These are phyloP conservation scores for Debaryomyces maramus DNA, from an alignment of 805 yeast genomes.

Conservation along the genomic window DNA sequence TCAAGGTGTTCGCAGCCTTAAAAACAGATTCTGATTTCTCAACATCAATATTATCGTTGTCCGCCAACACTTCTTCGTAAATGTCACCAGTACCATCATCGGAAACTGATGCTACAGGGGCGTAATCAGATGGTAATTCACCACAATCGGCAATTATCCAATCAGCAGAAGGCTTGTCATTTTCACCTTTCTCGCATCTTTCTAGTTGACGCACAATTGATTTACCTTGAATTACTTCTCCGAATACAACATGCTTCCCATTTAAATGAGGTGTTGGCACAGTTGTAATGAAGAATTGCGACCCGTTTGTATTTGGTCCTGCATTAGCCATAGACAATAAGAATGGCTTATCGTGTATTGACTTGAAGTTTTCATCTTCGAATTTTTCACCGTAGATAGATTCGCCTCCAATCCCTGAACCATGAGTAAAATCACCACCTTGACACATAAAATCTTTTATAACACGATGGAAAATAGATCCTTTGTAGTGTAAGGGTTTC, in stretches of 20 bases:
- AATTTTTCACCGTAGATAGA: conserved; percentile 54
- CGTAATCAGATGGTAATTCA: conserved; percentile 61
- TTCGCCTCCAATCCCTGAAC: conserved; percentile 45
- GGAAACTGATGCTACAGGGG: conserved; percentile 45
- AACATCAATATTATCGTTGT: conserved; percentile 65
- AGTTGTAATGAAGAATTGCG: conserved; percentile 93
- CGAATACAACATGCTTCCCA: conserved; percentile 96
- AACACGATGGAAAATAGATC: conserved; percentile 90
- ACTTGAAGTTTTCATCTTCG: conserved; percentile 84
- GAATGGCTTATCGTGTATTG: conserved; percentile 80
- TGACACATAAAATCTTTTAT: conserved; percentile 89
- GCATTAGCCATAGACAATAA: conserved; percentile 96
- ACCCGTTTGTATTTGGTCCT: conserved; percentile 93
- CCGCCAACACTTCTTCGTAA: conserved; percentile 73
- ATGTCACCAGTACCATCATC: conserved; percentile 85
- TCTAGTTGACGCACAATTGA: conserved; percentile 79
- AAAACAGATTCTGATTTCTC: conserved; percentile 65
- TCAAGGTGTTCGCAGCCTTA: conserved; percentile 62
- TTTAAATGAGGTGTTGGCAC: conserved; percentile 92
- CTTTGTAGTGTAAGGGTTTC: conserved; percentile 70
- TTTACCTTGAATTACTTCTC: conserved; percentile 80
- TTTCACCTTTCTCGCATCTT: conserved; percentile 58
- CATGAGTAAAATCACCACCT: conserved; percentile 75
- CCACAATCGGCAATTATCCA: conserved; percentile 82
- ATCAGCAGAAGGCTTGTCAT: conserved; percentile 70